Base-by-base conservation (phyloP, 352 stramenopile genomes). In the Plasmopara halstedii region DNA sequence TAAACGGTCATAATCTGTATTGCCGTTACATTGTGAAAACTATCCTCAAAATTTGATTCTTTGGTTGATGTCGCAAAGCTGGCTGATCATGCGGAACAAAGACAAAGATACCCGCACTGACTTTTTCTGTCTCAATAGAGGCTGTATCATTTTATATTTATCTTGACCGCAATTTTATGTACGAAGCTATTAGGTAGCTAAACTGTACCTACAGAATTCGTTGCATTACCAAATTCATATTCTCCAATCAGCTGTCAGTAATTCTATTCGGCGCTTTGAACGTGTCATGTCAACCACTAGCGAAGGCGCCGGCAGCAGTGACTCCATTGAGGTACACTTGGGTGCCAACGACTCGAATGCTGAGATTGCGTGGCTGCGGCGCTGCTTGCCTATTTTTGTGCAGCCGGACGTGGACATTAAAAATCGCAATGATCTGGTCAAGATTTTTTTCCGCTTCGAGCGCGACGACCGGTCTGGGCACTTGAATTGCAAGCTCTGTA, bases 361-460 rank as follows among this genome's bases (percentile, higher is more conserved):
- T 2, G 82, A 94, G 53, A 42, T 88, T 33, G 58, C 61, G 53
- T 94, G 82, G 82, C 62, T 94, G 48, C 73, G 70, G 43, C 72
- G 75, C 47, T 91, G 79, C 38, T 62, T 94, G 36, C 82, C 79
- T 34, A 70, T 94, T 38, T 86, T 94, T 43, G 70, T 87, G 37
- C 82, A 94, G 58, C 82, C 82, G 31, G 57, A 91, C 38, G 67
- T 90, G 29, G 82, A 94, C 62, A 74, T 94, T 43, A 63, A 72
- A 41, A 89, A 89, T 52, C 62, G 64, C 52, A 94, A 94, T 50
- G 61, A 76, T 21, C 69, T 94, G 38, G 68, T 89, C 56, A 90
- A 88, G 55, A 54, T 89, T 15, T 87, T 90, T 50, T 88, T 86
- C 59, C 58, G 57, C 36, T 94, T 94, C 46, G 77, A 88, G 53